A percentile compares a stretch with the other conserved stretches of the same genome.
These are phyloP conservation scores for Cordia subcordata DNA, from an alignment of 257 asterid species.

Conservation along the genomic window DNA sequence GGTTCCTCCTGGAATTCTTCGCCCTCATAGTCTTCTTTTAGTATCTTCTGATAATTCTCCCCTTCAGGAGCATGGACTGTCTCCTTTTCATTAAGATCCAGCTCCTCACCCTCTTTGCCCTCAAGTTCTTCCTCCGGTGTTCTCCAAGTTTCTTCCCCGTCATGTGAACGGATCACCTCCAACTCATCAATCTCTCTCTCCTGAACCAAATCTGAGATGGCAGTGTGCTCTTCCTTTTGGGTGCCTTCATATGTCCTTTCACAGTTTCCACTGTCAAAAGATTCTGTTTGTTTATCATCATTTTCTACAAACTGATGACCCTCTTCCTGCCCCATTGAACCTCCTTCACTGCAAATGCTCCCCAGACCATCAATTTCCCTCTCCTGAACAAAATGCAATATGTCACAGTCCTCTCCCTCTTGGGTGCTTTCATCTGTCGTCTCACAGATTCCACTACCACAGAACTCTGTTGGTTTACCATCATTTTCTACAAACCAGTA, in stretches of 20 bases:
- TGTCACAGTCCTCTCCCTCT: conserved; percentile 23
- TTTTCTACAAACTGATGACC: conserved; percentile 21
- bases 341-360: conserved; percentile 20
- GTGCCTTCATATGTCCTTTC: conserved; percentile 14
- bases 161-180: conserved; percentile 20
- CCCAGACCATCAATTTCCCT: conserved; percentile 27
- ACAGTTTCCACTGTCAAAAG: conserved; percentile 20
- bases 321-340: conserved; percentile 22
- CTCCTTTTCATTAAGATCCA: background rate
- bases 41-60: background rate
- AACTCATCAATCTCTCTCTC: conserved; percentile 28
- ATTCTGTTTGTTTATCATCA: conserved; percentile 28
- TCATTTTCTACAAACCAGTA: conserved; percentile 23
- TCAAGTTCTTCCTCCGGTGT: conserved; percentile 22
- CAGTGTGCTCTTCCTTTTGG: conserved; percentile 22
- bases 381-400: conserved; percentile 22
- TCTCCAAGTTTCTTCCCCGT: conserved; percentile 23
- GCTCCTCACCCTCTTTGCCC: conserved; percentile 1
- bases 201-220: conserved; percentile 19
- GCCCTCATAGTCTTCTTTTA: conserved; percentile 1
- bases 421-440: conserved; percentile 15
- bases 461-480: conserved; percentile 25
- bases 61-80: background rate
- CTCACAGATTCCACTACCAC: conserved; percentile 21
- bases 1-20: background rate